These are phyloP conservation scores for Phycomyces blakesleeanus DNA, from an alignment of 192 early-diverging fungal genomes.

Conservation along the genomic window DNA sequence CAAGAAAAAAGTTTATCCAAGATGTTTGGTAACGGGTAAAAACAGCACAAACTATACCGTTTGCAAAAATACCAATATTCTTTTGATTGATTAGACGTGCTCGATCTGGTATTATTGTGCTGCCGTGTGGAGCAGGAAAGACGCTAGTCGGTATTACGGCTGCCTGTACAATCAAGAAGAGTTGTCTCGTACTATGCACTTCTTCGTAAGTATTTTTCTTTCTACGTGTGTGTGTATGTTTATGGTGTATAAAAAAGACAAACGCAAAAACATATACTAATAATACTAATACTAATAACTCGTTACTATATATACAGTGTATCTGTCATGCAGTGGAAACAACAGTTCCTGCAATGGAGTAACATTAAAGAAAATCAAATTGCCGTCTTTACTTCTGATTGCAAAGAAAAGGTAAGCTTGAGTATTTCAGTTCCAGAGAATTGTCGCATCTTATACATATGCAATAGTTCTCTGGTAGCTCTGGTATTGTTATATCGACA, in stretches of 20 bases:
- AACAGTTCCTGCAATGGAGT: slow-evolving; percentile 95
- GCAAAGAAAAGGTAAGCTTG: slow-evolving; percentile 67
- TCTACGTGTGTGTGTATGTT: too few species aligned
- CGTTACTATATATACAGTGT: slow-evolving; percentile 59
- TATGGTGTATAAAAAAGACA: too few species aligned
- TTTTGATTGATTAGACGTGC: slow-evolving; percentile 43
- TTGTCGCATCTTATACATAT: background rate
- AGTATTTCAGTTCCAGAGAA: background rate
- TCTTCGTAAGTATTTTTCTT: slow-evolving; percentile 54
- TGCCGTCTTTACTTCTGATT: slow-evolving; percentile 89
- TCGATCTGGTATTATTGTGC: slow-evolving; percentile 94
- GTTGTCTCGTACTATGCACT: slow-evolving; percentile 90
- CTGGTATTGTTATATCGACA: slow-evolving; percentile 94
- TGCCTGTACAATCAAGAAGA: slow-evolving; percentile 94
- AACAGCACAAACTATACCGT: background rate
- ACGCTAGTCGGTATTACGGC: slow-evolving; percentile 98
- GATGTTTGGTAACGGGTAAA: slow-evolving; percentile 82
- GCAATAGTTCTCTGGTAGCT: slow-evolving; percentile 70
- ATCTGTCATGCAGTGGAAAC: slow-evolving; percentile 97
- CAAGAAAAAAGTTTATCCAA: slow-evolving; percentile 92
- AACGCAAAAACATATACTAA: too few species aligned
- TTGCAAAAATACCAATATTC: background rate
- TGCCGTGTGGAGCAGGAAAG: slow-evolving; percentile 98
- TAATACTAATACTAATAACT: too few species aligned
- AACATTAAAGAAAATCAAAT: slow-evolving; percentile 90